Evolutionary conservation across 208 protist genomes (phyloP).

Genomic region (Leishmania tropica): DNA sequence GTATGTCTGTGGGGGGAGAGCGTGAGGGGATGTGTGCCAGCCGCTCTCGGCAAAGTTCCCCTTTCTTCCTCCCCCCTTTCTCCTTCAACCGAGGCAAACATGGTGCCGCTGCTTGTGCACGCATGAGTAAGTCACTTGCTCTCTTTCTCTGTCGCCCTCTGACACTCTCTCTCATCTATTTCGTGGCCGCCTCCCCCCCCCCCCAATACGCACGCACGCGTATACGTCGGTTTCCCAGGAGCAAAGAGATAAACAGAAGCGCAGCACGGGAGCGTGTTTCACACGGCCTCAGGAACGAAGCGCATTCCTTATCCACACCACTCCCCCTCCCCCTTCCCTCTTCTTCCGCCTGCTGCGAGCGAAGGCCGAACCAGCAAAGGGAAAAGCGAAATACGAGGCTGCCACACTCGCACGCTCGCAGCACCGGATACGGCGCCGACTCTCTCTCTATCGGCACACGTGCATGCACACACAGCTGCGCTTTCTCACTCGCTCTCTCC

Average conservation of each 20-base stretch:
- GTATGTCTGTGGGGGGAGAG: background rate
- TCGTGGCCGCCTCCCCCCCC: background rate
- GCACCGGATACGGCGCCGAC: background rate
- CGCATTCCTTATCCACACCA: background rate
- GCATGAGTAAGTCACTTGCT: background rate
- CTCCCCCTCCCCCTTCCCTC: background rate
- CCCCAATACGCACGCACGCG: background rate
- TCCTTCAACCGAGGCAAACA: background rate
- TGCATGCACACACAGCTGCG: too few species aligned
- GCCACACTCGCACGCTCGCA: background rate
- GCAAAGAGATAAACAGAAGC: background rate
- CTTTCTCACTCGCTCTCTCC: background rate
- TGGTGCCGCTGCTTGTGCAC: background rate
- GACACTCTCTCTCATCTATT: background rate
- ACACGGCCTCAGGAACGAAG: background rate
- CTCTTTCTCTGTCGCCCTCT: background rate
- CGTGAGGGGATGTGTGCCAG: background rate
- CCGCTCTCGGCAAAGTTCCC: background rate
- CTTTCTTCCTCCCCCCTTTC: background rate
- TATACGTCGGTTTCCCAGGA: background rate
- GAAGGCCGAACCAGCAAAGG: background rate
- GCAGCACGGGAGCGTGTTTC: background rate
- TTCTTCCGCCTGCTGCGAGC: background rate
- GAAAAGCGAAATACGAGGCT: background rate
- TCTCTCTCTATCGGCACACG: background rate